These are phyloP conservation scores for Aspergillus funiculosus DNA, from an alignment of 495 filamentous ascomycete species.

Conservation along the genomic window DNA sequence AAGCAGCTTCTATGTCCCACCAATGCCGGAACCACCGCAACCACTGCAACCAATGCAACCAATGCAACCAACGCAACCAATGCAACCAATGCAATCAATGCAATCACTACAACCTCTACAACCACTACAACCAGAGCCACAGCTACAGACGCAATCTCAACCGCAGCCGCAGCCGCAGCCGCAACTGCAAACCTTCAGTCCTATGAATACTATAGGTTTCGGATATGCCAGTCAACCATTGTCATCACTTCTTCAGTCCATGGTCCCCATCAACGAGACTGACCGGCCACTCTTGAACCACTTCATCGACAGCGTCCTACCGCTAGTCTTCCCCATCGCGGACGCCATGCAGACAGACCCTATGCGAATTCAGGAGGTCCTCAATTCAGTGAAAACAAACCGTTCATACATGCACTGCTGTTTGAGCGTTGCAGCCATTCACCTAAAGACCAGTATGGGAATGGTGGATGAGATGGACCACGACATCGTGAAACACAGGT, in stretches of 20 bases:
- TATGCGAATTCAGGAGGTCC: constrained; percentile 67
- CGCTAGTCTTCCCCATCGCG: constrained; percentile 84
- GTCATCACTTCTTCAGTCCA: constrained; percentile 1
- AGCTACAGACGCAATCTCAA: no score
- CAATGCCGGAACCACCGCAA: no score
- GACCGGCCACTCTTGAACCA: constrained; percentile 81
- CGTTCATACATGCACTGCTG: constrained; percentile 89
- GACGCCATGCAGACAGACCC: constrained; percentile 70
- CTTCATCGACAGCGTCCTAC: constrained; percentile 80
- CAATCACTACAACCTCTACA: no score
- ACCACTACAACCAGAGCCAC: no score
- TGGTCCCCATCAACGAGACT: neutral
- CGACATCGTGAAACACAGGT: constrained; percentile 89
- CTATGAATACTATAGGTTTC: neutral
- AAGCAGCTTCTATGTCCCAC: no score
- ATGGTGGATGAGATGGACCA: constrained; percentile 74
- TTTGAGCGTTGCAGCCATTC: constrained; percentile 84
- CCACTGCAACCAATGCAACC: no score
- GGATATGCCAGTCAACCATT: neutral
- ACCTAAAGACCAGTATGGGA: constrained; percentile 70
- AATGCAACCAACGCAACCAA: no score
- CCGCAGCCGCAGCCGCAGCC: no score
- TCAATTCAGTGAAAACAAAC: constrained; percentile 77
- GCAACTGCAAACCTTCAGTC: no score
- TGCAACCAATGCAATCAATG: no score